These are phyloP conservation scores for Cucurbita maxima DNA, from an alignment of 306 rosid species.

Conservation along the genomic window DNA sequence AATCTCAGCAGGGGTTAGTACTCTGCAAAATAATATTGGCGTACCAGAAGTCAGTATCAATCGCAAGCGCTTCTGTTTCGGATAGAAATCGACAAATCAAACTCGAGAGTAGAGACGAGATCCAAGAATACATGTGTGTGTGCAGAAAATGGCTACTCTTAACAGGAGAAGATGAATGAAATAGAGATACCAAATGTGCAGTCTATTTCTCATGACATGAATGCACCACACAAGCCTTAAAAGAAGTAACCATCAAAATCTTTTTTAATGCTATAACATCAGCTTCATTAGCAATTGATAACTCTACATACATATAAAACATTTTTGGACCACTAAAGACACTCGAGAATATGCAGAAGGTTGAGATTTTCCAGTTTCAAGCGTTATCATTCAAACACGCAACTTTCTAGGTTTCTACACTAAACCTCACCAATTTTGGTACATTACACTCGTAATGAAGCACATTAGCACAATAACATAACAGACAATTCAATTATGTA, in stretches of 20 bases:
- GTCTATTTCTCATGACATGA: not conserved
- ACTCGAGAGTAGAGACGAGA: not conserved
- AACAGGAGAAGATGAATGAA: not conserved
- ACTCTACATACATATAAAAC: not conserved
- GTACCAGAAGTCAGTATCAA: not conserved
- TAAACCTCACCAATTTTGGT: not conserved
- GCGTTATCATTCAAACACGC: not conserved
- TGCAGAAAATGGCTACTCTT: not conserved
- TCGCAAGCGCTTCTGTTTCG: not conserved
- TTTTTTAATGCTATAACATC: not conserved
- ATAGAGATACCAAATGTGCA: not conserved
- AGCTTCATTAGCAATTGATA: not conserved
- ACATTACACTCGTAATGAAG: not conserved
- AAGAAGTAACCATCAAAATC: not conserved
- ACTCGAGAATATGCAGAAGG: not conserved
- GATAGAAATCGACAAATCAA: not conserved
- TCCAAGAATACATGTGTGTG: not conserved
- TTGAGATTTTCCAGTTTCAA: not conserved
- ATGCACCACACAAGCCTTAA: not conserved
- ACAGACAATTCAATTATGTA: not conserved
- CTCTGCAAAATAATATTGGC: constrained; percentile 39
- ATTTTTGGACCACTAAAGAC: not conserved
- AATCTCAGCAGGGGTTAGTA: constrained; percentile 82
- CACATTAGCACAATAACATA: not conserved
- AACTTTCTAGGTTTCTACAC: not conserved